Evolutionary conservation across 345 rosid genomes (phyloP), one percentile per base, ranked within the genome.

Genomic region (Euphorbia tirucalli): DNA sequence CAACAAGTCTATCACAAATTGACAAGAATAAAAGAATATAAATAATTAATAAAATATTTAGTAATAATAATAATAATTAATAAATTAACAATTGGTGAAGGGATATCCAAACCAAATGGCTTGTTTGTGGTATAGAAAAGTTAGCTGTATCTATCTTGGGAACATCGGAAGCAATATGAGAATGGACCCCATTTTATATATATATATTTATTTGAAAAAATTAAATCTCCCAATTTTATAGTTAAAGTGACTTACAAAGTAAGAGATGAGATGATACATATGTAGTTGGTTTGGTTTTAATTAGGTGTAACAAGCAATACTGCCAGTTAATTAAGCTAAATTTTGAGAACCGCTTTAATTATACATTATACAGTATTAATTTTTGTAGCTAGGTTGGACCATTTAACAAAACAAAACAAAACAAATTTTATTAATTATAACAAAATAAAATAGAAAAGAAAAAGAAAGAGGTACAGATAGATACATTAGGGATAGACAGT

Each of bases 231-330:
- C 19, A 8, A 59, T 25, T 11, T 59, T 27, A 28, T 52, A 49
- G 67, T 77, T 78, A 75, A 46, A 80, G 79, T 84, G 84, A 82
- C 87, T 87, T 87, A 65, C 81, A 74, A 87, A 80, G 80, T 75
- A 87, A 89, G 94, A 72, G 82, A 84, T 66, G 79, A 46, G 19
- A 46, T 46, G 52, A 46, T 50, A 16, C 1, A 3, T 56, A 49
- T 56, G 43, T 71, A 66, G 84, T 80, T 80, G 82, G 83, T 82
- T 80, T 80, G 81, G 83, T 82, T 87, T 82, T 86, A 74, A 87
- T 87, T 85, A 83, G 83, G 92, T 83, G 83, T 80, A 78, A 75
- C 85, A 71, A 73, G 72, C 32, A 25, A 9, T 24, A 14, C 32
- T 13, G 52, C 52, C 52, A 46, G 18, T 13, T 46, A 46, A 46